These are phyloP conservation scores for Colletotrichum graminicola DNA, from an alignment of 2,329 filamentous ascomycete genomes.

Conservation along the genomic window DNA sequence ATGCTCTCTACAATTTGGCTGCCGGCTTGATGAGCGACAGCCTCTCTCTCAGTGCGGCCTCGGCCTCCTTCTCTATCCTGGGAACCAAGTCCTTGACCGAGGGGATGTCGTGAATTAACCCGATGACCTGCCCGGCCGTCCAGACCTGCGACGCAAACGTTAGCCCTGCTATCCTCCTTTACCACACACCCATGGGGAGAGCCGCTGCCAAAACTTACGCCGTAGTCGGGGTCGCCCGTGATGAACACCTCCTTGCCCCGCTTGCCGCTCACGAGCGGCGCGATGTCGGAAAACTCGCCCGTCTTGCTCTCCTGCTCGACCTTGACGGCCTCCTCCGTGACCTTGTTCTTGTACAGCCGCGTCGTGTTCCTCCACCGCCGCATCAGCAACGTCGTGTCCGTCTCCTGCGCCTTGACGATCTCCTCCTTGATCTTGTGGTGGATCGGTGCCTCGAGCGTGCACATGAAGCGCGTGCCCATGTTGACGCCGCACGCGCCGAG, in stretches of 20 bases:
- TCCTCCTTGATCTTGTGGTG: constrained; percentile 94
- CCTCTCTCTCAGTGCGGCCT: constrained; percentile 72
- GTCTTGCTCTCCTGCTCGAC: constrained; percentile 85
- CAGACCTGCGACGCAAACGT: constrained; percentile 73
- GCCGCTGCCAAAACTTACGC: constrained; percentile 70
- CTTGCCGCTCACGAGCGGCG: constrained; percentile 89
- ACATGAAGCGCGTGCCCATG: constrained; percentile 99
- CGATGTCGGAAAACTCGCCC: constrained; percentile 91
- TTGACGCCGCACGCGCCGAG: constrained; percentile 95
- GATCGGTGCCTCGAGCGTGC: constrained; percentile 91
- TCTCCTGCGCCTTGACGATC: constrained; percentile 90
- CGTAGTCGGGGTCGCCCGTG: constrained; percentile 90
- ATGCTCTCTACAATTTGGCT: constrained; percentile 67
- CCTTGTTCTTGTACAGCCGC: constrained; percentile 90
- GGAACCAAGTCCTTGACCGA: constrained; percentile 77
- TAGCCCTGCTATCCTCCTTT: constrained; percentile 19
- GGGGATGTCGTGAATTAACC: constrained; percentile 85
- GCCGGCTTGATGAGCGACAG: constrained; percentile 66
- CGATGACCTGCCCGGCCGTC: constrained; percentile 97
- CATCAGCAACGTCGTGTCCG: constrained; percentile 89
- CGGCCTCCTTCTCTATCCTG: constrained; percentile 83
- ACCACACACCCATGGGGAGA: neutral
- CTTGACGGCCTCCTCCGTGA: constrained; percentile 82
- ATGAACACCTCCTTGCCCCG: constrained; percentile 91
- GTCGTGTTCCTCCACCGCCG: constrained; percentile 94